Evolutionary conservation across 1,284 basidiomycete species (phyloP).

Genomic region (Hymenochaete sp.): DNA sequence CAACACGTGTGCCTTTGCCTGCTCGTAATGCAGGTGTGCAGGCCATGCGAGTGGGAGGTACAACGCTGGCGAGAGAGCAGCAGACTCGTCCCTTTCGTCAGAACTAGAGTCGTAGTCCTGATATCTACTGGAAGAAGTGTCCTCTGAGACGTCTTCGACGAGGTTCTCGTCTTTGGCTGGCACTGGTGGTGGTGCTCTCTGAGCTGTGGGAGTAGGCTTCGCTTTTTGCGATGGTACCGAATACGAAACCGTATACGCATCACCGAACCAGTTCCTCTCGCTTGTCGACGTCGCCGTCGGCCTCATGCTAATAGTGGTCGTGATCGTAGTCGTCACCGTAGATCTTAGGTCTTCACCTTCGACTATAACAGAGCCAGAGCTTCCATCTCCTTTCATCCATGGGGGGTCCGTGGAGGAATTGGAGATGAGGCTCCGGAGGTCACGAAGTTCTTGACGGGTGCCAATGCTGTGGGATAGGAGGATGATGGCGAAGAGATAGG

Average conservation of each 20-base stretch:
- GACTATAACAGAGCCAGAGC: neutral
- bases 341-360: neutral
- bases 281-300: slow-evolving; percentile 8
- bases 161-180: slow-evolving; percentile 1
- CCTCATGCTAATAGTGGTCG: slow-evolving; percentile 11
- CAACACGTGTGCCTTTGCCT: slow-evolving; percentile 7
- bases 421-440: slow-evolving; percentile 2
- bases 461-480: slow-evolving; percentile 7
- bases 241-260: slow-evolving; percentile 11
- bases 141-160: slow-evolving; percentile 4
- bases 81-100: neutral
- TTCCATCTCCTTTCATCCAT: neutral
- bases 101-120: neutral
- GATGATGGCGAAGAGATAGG: slow-evolving; percentile 5
- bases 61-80: slow-evolving; percentile 1
- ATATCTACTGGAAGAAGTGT: no score
- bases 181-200: neutral
- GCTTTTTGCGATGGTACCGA: slow-evolving; percentile 2
- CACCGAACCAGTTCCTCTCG: slow-evolving; percentile 11
- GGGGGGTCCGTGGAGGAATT: neutral
- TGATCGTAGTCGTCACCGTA: slow-evolving; percentile 2
- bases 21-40: slow-evolving; percentile 7
- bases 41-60: slow-evolving; percentile 10
- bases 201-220: neutral
- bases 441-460: slow-evolving; percentile 10